phyloP scores from a whole-genome alignment of 345 rosid genomes.

The Eucalyptus dawsonii region DNA sequence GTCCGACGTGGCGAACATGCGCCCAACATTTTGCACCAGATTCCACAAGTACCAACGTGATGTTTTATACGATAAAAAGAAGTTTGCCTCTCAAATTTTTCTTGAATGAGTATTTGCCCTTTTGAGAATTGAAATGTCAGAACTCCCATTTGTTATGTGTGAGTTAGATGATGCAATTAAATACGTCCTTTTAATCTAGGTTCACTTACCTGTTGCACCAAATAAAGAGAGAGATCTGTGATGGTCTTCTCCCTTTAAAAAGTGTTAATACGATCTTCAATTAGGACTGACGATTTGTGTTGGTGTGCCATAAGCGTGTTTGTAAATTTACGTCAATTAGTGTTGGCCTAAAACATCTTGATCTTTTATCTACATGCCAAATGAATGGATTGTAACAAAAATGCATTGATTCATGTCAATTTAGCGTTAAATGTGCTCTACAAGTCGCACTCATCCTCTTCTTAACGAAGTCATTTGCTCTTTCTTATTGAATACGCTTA shows the following conservation, averaged over 20 bases:
- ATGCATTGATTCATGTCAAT: neutral
- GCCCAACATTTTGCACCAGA: slow-evolving; percentile 1
- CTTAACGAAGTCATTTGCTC: neutral
- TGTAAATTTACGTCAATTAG: neutral
- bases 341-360: neutral
- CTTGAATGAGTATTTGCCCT: neutral
- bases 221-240: neutral
- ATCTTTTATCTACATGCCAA: neutral
- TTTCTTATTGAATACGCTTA: neutral
- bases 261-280: neutral
- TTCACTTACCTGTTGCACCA: neutral
- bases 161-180: neutral
- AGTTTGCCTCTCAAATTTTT: neutral
- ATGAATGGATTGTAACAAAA: neutral
- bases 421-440: neutral
- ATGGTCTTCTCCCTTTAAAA: neutral
- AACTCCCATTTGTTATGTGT: neutral
- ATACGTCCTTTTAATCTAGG: neutral
- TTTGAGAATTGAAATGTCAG: neutral
- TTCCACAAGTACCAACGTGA: neutral
- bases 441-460: neutral
- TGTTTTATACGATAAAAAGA: neutral
- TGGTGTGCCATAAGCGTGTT: neutral
- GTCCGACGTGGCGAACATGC: slow-evolving; percentile 51
- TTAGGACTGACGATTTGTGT: neutral